Evolutionary conservation across 1,284 basidiomycete species (phyloP).

Genomic region (Fomes fomentarius): DNA sequence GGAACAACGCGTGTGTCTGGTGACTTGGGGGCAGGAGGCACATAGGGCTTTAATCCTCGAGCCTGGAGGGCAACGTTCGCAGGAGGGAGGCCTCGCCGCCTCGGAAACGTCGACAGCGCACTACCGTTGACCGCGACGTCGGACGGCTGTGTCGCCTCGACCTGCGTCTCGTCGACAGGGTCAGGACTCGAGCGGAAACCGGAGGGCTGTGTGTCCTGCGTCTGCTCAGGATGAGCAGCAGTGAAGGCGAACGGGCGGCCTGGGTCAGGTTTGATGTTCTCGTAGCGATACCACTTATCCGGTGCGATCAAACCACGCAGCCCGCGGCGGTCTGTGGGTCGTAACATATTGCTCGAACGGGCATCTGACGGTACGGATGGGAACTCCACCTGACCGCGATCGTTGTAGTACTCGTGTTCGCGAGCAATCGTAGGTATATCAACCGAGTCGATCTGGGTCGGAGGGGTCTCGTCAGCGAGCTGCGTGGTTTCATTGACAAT

Average conservation of each 20-base stretch:
- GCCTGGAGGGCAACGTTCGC: constrained; percentile 10
- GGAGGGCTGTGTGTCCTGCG: constrained; percentile 3
- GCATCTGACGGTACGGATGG: constrained; percentile 13
- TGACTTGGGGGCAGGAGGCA: neutral
- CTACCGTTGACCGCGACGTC: constrained; percentile 22
- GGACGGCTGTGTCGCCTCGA: constrained; percentile 25
- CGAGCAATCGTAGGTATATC: constrained; percentile 3
- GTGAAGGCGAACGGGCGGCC: neutral
- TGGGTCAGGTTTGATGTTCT: constrained; percentile 4
- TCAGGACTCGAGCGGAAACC: neutral
- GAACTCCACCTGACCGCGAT: constrained; percentile 13
- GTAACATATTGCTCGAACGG: constrained; percentile 8
- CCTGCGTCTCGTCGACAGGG: constrained; percentile 11
- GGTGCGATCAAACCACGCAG: constrained; percentile 11
- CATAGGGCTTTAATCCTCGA: neutral
- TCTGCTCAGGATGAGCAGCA: neutral
- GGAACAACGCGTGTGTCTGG: constrained; percentile 27
- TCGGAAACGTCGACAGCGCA: neutral
- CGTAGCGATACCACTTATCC: constrained; percentile 19
- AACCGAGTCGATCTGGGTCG: constrained; percentile 13
- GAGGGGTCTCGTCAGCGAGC: constrained; percentile 7
- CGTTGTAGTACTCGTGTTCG: constrained; percentile 12
- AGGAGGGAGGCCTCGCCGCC: constrained; percentile 18
- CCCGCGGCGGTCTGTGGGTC: constrained; percentile 2
- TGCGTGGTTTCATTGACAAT: constrained; percentile 18